These are phyloP conservation scores for Ettlia oleoabundans DNA, from an alignment of 139 green algal genomes.

Conservation along the genomic window DNA sequence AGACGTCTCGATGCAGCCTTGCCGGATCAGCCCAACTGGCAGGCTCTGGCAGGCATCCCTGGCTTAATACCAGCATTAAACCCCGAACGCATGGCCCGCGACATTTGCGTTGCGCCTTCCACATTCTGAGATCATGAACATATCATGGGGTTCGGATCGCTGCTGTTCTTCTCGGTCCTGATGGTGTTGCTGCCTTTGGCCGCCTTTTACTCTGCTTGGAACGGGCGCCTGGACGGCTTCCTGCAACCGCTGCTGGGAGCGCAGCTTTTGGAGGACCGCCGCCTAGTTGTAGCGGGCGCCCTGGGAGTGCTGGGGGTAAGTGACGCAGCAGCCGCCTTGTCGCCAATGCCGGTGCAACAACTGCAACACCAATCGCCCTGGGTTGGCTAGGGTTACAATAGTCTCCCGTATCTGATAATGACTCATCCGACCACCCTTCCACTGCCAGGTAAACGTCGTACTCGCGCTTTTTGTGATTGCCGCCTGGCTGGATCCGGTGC, in stretches of 20 bases:
- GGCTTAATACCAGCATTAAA: too few species aligned
- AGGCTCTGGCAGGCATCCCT: too few species aligned
- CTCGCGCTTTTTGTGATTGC: constrained; percentile 28
- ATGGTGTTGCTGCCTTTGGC: constrained; percentile 35
- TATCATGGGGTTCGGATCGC: not conserved
- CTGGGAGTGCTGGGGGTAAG: constrained; percentile 35
- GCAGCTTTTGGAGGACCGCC: constrained; percentile 5
- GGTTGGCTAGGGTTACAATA: too few species aligned
- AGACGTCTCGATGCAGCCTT: too few species aligned
- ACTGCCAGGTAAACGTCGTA: too few species aligned
- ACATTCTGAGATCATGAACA: too few species aligned
- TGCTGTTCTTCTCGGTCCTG: constrained; percentile 39
- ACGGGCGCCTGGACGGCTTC: constrained; percentile 28
- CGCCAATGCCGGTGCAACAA: too few species aligned
- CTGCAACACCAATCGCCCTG: too few species aligned
- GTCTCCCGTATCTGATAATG: too few species aligned
- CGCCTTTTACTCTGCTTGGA: constrained; percentile 5
- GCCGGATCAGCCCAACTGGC: too few species aligned
- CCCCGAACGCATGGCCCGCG: too few species aligned
- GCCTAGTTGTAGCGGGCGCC: constrained; percentile 26
- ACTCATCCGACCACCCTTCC: too few species aligned
- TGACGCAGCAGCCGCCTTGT: constrained; percentile 20
- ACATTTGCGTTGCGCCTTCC: not conserved
- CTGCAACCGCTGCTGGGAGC: not conserved
- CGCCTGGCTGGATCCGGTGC: constrained; percentile 30